These are phyloP conservation scores for Paratinospora sagittata DNA, from an alignment of 164 flowering plant genomes.

Conservation along the genomic window DNA sequence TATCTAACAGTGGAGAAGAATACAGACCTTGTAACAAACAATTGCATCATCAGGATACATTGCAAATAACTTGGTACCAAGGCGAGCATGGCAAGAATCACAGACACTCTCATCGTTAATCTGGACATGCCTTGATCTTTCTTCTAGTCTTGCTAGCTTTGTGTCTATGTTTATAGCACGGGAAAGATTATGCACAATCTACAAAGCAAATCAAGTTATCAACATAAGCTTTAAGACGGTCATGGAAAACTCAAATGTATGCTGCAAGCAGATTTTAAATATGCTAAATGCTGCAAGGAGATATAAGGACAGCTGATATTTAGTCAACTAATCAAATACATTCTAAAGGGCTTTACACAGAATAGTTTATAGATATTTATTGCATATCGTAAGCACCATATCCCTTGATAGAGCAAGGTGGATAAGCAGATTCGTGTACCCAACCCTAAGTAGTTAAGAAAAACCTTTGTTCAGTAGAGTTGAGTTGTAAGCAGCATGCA, in stretches of 20 bases:
- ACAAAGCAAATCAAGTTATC: slow-evolving; percentile 14
- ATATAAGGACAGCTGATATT: not conserved
- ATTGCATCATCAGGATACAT: slow-evolving; percentile 96
- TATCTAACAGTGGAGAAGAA: not conserved
- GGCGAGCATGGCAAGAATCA: slow-evolving; percentile 94
- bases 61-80: slow-evolving; percentile 96
- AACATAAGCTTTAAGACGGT: not conserved
- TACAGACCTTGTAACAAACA: slow-evolving; percentile 93
- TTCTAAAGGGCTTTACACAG: not conserved
- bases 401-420: too few relatives aligned
- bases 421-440: too few relatives aligned
- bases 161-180: slow-evolving; percentile 73
- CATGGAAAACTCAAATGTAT: not conserved
- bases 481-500: too few relatives aligned
- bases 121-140: slow-evolving; percentile 83
- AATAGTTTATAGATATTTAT: too few relatives aligned
- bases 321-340: not conserved
- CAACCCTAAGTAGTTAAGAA: too few relatives aligned
- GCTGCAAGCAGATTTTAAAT: not conserved
- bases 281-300: not conserved
- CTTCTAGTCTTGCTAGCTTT: slow-evolving; percentile 77
- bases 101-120: slow-evolving; percentile 94
- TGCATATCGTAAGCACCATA: too few relatives aligned
- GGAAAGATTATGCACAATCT: slow-evolving; percentile 80
- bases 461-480: too few relatives aligned